Base-by-base conservation (phyloP, 345 rosid species). In the Populus ilicifolia region DNA sequence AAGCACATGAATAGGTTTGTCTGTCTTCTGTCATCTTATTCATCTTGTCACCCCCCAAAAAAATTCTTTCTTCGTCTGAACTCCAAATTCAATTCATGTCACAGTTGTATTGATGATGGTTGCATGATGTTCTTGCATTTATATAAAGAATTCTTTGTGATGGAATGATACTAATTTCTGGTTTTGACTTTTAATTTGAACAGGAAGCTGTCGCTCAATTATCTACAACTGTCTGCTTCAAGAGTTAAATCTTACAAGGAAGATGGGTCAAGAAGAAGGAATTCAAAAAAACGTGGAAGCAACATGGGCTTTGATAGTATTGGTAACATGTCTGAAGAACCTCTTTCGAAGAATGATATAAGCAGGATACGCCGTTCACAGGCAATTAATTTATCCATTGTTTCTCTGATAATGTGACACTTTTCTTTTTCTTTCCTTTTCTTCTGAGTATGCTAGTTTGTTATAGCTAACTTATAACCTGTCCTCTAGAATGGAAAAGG, bases 121-220 rank as follows among this genome's bases (percentile, higher is more conserved):
- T 61, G 69, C 52, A 73, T 14, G 17, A 23, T 33, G n/a, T 13
- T 44, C 50, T 44, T 10, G 14, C 50, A 59, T 93, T 85, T 93
- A 98, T 69, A 90, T 92, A 46, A 96, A 87, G 80, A 81, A 82
- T 79, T 86, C 89, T 80, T 82, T 92, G 80, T 80, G 93, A 96
- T 74, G 94, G 83, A 89, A 20, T 35, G 41, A 33, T 33, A 33
- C 39, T 16, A 59, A 71, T 61, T 70, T 76, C 59, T 20, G 39
- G 35, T 79, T 50, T 80, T 14, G 44, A 65, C 76, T 85, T 33
- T 74, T 39, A 66, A 68, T 66, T 69, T 87, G 84, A 83, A 67
- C 93, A 93, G 98, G 93, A 93, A 86, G 85, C 90, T 96, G 77
- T 90, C 99, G 43, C 90, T 87, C 80, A 90, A 84, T 87, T 93